phyloP scores from a whole-genome alignment of 768 basidiomycete genomes.

The Collybiopsis confluens region DNA sequence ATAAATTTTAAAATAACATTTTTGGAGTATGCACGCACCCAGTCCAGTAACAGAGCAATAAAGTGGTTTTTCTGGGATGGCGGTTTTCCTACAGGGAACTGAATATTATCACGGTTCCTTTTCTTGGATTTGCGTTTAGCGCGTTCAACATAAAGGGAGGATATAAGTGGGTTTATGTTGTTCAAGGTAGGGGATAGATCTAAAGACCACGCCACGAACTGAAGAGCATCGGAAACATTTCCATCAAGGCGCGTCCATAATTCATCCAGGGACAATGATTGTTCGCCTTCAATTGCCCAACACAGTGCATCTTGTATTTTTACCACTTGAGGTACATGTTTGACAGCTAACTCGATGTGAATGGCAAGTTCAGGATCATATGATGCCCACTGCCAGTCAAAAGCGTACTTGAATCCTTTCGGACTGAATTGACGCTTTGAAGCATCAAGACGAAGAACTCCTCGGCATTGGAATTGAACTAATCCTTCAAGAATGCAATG shows the following conservation, averaged over 20 bases:
- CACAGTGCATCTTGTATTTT: background rate
- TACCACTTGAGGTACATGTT: background rate
- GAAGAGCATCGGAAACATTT: background rate
- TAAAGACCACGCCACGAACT: background rate
- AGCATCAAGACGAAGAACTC: slow-evolving; percentile 4
- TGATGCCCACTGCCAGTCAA: background rate
- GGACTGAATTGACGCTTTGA: background rate
- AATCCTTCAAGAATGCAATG: slow-evolving; percentile 34
- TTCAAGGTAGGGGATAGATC: background rate
- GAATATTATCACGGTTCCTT: background rate
- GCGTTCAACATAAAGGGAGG: background rate
- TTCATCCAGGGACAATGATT: background rate
- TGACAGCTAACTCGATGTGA: background rate
- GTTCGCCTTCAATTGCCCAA: background rate
- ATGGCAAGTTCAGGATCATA: background rate
- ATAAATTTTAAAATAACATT: background rate
- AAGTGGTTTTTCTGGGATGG: background rate
- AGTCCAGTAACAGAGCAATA: background rate
- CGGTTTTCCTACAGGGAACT: background rate
- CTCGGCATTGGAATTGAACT: slow-evolving; percentile 27
- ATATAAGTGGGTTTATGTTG: background rate
- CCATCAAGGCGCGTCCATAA: background rate
- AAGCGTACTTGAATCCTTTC: slow-evolving; percentile 1
- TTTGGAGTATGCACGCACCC: background rate
- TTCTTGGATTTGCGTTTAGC: background rate